A percentile compares a stretch with the other conserved stretches of the same genome.
phyloP scores from a whole-genome alignment of 1,284 basidiomycete species.

The Tilletia horrida region DNA sequence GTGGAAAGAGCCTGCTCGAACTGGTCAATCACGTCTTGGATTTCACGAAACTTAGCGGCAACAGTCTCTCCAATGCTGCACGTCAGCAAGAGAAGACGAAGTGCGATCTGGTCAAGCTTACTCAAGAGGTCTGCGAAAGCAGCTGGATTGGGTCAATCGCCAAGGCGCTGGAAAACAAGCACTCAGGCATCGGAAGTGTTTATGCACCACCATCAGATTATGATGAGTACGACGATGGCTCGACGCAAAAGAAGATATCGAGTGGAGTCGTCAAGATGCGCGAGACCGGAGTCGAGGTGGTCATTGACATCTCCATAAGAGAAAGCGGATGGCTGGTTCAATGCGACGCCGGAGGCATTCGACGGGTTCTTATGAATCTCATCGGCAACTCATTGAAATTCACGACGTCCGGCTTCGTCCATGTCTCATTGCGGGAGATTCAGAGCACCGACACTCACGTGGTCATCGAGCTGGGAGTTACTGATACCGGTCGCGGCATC shows the following conservation, averaged over 20 bases:
- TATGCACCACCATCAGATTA: slow-evolving; percentile 67
- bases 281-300: slow-evolving; percentile 69
- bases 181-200: slow-evolving; percentile 75
- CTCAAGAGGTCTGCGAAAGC: slow-evolving; percentile 92
- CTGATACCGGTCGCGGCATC: slow-evolving; percentile 78
- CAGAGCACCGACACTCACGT: slow-evolving; percentile 63
- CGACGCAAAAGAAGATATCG: slow-evolving; percentile 17
- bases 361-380: slow-evolving; percentile 89
- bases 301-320: slow-evolving; percentile 77
- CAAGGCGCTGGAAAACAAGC: slow-evolving; percentile 59
- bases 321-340: slow-evolving; percentile 76
- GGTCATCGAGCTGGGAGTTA: slow-evolving; percentile 78
- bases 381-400: slow-evolving; percentile 91
- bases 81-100: slow-evolving; percentile 29
- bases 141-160: slow-evolving; percentile 91
- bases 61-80: slow-evolving; percentile 58
- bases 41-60: slow-evolving; percentile 87
- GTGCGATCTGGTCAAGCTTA: slow-evolving; percentile 73
- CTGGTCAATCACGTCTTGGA: slow-evolving; percentile 91
- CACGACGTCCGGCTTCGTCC: slow-evolving; percentile 79
- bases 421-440: slow-evolving; percentile 75
- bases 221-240: not conserved
- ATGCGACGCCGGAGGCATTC: slow-evolving; percentile 87
- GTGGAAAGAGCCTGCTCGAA: slow-evolving; percentile 60
- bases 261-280: slow-evolving; percentile 22